Evolutionary conservation across 208 protist species (phyloP), one percentile per base, ranked within the genome.

Genomic region (Acanthamoeba polyphaga): DNA sequence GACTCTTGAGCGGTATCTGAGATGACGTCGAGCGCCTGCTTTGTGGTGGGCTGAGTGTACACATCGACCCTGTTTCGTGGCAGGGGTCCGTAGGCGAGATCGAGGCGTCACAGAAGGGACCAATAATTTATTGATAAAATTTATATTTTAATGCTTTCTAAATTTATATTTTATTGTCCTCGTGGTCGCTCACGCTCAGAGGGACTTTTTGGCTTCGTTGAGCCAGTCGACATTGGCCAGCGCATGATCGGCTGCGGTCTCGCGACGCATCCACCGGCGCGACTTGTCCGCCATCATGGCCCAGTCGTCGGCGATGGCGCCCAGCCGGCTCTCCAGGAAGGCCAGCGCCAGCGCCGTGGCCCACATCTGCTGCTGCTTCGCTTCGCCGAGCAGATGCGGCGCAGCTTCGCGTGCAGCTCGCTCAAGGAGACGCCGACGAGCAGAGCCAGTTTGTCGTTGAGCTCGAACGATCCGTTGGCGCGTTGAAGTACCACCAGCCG

Each of bases 221-320:
- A 82, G 46, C 74, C 74, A 82, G 34, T 27, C 43, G 8, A 55
- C 43, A 34, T 19, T 29, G 74, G 43, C 32, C 38, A 15, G 22
- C 17, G 32, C 0, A 34, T 29, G 8, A 0, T 53, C 29, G 3
- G 49, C 24, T 51, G 66, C 51, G 8, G 60, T 43, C 38, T 87
- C 58, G 22, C 58, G 29, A 10, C n/a, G 46, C 46, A 93, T 1
- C 89, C 89, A 93, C 6, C 89, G 60, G 46, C 53, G 34, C n/a
- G 89, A 76, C 89, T 93, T 93, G 29, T 93, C 49, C 1, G 89
- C 89, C 89, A 93, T 74, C 89, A 93, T 93, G 24, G 32, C 32
- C 89, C 89, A 93, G 29, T 93, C 89, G 10, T 80, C 66, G 19
- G 43, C 49, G 43, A 93, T 51, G 66, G 13, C 89, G 60, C 66